Evolutionary conservation across 208 protist genomes (phyloP).

Genomic region (Acanthamoeba rhysodes): DNA sequence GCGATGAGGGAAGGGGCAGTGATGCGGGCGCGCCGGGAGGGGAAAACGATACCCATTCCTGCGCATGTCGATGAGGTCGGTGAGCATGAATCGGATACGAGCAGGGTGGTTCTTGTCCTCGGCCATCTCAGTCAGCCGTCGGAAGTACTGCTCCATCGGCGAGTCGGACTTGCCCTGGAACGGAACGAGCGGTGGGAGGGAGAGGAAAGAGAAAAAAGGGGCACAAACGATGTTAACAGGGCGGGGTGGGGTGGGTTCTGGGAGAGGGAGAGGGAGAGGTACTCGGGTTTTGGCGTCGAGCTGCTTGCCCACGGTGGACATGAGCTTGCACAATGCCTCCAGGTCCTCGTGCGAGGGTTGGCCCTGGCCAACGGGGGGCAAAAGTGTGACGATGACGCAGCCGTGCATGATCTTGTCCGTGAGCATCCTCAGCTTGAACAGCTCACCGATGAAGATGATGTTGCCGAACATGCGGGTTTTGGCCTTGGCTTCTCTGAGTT

Average conservation of each 20-base stretch:
- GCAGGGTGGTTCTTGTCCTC: not conserved
- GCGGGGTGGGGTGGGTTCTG: not conserved
- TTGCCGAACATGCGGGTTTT: conserved; percentile 79
- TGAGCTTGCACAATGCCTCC: conserved; percentile 81
- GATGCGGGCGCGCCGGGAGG: too few relatives aligned
- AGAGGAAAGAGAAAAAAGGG: not conserved
- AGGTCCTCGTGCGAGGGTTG: conserved; percentile 74
- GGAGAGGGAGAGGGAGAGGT: not conserved
- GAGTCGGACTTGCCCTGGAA: conserved; percentile 17
- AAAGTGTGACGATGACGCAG: conserved; percentile 69
- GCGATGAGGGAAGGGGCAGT: too few relatives aligned
- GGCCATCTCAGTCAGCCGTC: not conserved
- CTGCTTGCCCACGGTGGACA: conserved; percentile 77
- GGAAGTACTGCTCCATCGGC: conserved; percentile 23
- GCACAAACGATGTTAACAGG: not conserved
- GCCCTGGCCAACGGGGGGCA: not conserved
- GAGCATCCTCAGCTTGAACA: conserved; percentile 84
- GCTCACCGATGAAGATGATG: conserved; percentile 85
- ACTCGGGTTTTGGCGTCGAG: conserved; percentile 15
- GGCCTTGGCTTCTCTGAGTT: not conserved
- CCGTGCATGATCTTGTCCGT: conserved; percentile 86
- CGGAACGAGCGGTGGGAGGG: too few relatives aligned
- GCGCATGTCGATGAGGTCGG: not conserved
- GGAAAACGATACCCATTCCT: not conserved
- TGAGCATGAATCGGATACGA: conserved; percentile 12